Evolutionary conservation across 1,284 basidiomycete species (phyloP), one percentile per base, ranked within the genome.

Genomic region (Ceratobasidium sp.): DNA sequence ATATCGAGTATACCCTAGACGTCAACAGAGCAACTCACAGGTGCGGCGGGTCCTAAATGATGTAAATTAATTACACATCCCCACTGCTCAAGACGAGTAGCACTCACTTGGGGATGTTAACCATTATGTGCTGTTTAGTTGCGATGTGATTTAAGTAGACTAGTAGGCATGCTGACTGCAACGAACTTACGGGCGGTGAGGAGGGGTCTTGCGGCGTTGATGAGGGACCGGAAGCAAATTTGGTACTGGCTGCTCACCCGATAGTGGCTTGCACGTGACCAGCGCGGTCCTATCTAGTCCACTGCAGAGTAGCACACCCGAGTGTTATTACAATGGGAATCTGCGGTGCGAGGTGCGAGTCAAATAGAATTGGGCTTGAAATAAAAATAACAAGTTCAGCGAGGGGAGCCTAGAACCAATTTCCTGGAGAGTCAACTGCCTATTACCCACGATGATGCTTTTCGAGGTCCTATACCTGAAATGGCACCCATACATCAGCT

Each of bases 61-160:
- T 48, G 19, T 39, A 43, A 39, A 48, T 46, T 62, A 64, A 19
- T 22, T 46, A 63, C n/a, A 65, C 53, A 24, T 27, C 22, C 1
- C 49, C 22, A 58, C n/a, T 27, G 31, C 54, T 24, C 48, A 19
- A 29, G 16, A 13, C 24, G 31, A 48, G n/a, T 37, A 0, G 46
- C 9, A 87, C 92, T 79, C 79, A 93, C 93, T 95, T 95, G 81
- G 93, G 93, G 80, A 95, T 90, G 88, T 95, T 95, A 85, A 95
- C 93, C 93, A 95, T 93, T 83, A 88, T 88, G 85, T 27, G n/a
- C 66, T 71, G 24, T 13, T 6, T 1, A 29, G 48, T 31, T 0
- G 16, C 7, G 6, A 37, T 4, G n/a, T 27, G n/a, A 34, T 13
- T 31, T 58, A 4, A 37, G 54, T 31, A 34, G 3, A 3, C 29